phyloP scores from a whole-genome alignment of 169 alveolate species.

The Eimeria necatrix region DNA sequence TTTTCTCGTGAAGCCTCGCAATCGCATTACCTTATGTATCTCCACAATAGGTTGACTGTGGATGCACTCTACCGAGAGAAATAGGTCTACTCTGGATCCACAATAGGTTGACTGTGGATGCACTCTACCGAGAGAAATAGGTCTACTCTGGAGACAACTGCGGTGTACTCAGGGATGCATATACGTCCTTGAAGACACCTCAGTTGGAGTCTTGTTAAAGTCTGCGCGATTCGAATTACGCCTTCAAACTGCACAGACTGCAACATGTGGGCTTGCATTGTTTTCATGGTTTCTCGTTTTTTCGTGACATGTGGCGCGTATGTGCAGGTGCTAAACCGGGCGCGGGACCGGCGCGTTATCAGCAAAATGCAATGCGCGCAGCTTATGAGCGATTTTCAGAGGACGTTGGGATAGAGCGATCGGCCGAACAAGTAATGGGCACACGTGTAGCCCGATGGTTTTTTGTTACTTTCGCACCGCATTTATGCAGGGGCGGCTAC shows the following conservation, averaged over 20 bases:
- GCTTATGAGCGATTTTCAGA: constrained; percentile 50
- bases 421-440: background rate
- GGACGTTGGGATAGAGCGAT: constrained; percentile 8
- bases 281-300: background rate
- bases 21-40: too few relatives aligned
- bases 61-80: too few relatives aligned
- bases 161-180: too few relatives aligned
- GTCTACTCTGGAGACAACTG: too few relatives aligned
- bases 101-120: too few relatives aligned
- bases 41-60: too few relatives aligned
- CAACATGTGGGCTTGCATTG: background rate
- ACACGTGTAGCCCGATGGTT: too few relatives aligned
- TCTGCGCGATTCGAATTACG: background rate
- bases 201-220: background rate
- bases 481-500: too few relatives aligned
- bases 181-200: background rate
- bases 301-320: background rate
- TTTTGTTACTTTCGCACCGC: too few relatives aligned
- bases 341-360: constrained; percentile 49
- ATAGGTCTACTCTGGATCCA: too few relatives aligned
- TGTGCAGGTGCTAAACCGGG: constrained; percentile 44
- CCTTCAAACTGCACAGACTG: background rate
- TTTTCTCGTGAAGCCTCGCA: too few relatives aligned
- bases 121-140: too few relatives aligned
- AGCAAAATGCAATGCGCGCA: constrained; percentile 54